A percentile compares a stretch with the other conserved stretches of the same genome.
Evolutionary conservation across 768 basidiomycete genomes (phyloP).

Genomic region (Kwoniella botswanensis): DNA sequence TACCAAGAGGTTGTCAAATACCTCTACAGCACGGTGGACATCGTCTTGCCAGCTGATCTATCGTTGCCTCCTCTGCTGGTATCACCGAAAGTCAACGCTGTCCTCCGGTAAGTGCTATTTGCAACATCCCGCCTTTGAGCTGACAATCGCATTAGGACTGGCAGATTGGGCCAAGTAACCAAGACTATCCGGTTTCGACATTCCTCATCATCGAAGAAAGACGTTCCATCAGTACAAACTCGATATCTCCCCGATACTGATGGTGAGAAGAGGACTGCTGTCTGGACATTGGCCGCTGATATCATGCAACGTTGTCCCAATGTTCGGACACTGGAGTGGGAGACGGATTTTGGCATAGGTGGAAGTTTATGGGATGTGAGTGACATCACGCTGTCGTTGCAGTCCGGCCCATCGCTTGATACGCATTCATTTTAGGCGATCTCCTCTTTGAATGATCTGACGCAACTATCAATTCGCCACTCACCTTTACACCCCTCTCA

Average conservation of each 20-base stretch:
- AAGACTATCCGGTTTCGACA: background rate
- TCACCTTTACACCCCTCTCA: constrained; percentile 9
- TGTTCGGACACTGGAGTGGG: constrained; percentile 13
- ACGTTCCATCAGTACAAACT: background rate
- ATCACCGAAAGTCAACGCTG: constrained; percentile 3
- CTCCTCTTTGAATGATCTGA: background rate
- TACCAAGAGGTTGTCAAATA: background rate
- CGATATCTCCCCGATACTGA: background rate
- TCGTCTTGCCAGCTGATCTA: background rate
- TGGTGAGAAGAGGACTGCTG: background rate
- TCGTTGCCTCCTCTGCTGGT: background rate
- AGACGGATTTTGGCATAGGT: constrained; percentile 9
- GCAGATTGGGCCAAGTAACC: background rate
- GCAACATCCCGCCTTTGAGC: background rate
- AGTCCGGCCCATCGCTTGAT: background rate
- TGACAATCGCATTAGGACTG: background rate
- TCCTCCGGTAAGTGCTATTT: constrained; percentile 9
- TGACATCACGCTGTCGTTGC: background rate
- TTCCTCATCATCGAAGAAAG: background rate
- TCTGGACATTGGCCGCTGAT: constrained; percentile 7
- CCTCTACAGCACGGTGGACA: background rate
- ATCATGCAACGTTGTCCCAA: constrained; percentile 6
- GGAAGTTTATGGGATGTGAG: constrained; percentile 20
- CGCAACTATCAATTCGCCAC: constrained; percentile 1
- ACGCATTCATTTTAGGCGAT: constrained; percentile 4